phyloP scores from a whole-genome alignment of 257 asterid genomes.

The Gardenia jasminoides region DNA sequence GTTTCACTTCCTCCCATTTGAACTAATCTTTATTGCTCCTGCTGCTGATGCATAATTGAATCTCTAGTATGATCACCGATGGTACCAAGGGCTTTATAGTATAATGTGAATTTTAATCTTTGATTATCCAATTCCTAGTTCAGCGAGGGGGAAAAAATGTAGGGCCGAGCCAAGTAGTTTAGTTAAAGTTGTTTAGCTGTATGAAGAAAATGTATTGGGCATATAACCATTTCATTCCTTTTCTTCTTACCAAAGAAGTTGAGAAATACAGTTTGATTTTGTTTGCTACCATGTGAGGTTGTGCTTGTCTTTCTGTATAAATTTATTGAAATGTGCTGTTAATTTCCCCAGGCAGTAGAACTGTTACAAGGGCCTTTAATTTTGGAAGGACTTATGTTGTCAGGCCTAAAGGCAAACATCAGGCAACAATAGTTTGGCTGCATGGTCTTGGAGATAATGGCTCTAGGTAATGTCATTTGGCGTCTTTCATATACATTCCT shows the following conservation, averaged over 20 bases:
- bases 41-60: not conserved
- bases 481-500: slow-evolving; percentile 5
- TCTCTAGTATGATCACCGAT: not conserved
- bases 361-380: slow-evolving; percentile 55
- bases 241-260: not conserved
- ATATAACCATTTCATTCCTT: not conserved
- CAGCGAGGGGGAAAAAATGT: not conserved
- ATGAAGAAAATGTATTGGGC: not conserved
- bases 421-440: slow-evolving; percentile 83
- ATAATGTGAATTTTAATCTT: not conserved
- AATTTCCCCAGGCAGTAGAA: slow-evolving; percentile 46
- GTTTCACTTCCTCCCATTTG: slow-evolving; percentile 4
- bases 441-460: slow-evolving; percentile 94
- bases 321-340: slow-evolving; percentile 10
- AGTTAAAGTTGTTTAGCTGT: not conserved
- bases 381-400: slow-evolving; percentile 80
- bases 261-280: not conserved
- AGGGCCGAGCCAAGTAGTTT: not conserved
- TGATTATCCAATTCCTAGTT: not conserved
- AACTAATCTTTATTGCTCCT: not conserved
- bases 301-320: slow-evolving; percentile 13
- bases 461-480: slow-evolving; percentile 45
- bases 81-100: not conserved
- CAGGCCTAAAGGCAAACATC: slow-evolving; percentile 81
- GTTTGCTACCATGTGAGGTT: not conserved